phyloP scores from a whole-genome alignment of 108 stramenopile species.

The Nannochloropsis oceanica region DNA sequence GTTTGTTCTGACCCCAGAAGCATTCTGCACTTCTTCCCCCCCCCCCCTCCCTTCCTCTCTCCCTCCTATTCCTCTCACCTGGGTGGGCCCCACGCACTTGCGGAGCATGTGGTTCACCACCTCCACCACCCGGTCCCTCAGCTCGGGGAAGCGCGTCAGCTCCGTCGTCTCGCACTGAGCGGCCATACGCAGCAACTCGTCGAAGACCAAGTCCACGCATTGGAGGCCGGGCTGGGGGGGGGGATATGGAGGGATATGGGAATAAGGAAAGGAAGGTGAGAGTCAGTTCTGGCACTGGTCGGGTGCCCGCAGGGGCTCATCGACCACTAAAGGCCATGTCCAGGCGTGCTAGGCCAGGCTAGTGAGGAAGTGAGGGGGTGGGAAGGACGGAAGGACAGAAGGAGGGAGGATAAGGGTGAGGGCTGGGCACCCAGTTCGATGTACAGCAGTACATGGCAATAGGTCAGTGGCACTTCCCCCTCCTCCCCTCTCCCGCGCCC shows the following conservation, averaged over 20 bases:
- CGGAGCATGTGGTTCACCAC: slow-evolving; percentile 54
- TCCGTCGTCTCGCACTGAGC: slow-evolving; percentile 65
- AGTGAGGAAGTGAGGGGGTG: no score
- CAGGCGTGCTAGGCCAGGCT: not conserved
- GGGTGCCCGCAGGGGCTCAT: no score
- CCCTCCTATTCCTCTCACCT: slow-evolving; percentile 1
- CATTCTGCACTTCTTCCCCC: not conserved
- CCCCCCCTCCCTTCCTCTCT: not conserved
- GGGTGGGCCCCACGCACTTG: not conserved
- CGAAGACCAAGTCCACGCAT: slow-evolving; percentile 86
- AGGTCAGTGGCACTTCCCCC: not conserved
- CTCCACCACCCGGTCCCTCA: slow-evolving; percentile 79
- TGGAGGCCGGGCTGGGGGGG: slow-evolving; percentile 36
- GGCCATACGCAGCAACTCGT: slow-evolving; percentile 81
- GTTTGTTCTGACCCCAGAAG: not conserved
- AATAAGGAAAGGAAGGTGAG: not conserved
- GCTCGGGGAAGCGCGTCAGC: slow-evolving; percentile 66
- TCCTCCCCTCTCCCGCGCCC: not conserved
- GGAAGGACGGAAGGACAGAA: no score
- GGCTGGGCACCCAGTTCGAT: no score
- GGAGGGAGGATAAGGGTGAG: no score
- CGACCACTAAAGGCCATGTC: not conserved
- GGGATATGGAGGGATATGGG: not conserved
- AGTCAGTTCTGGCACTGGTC: no score
- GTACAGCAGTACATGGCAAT: not conserved